Evolutionary conservation across 2,329 filamentous ascomycete species (phyloP), one percentile per base, ranked within the genome.

Genomic region (Penicillium hordei): DNA sequence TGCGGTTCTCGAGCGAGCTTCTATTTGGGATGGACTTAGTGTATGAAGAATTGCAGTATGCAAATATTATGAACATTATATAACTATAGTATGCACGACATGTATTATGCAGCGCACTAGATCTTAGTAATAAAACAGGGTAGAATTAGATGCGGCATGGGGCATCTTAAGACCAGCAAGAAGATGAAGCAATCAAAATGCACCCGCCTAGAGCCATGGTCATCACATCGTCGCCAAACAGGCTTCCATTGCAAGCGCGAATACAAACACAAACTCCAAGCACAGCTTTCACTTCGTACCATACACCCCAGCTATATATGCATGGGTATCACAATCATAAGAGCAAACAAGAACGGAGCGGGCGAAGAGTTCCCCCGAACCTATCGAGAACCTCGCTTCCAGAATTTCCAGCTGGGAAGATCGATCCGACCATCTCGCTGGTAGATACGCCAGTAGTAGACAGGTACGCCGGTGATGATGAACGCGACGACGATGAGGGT

Each of bases 371-470:
- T 52, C 25, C 12, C 7, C 3, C 12, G 15, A 29, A 55, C 58
- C 57, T 59, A 61, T 23, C 53, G 52, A 42, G 59, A 53, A 21
- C 54, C 52, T 45, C 62, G 62, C 54, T 72, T 74, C 79, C 78
- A 81, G 59, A 79, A 80, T 55, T 72, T 79, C 77, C 75, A 79
- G 17, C 65, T 59, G 17, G 70, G 65, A 38, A 75, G 58, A 9
- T 68, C 63, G 33, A 68, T 70, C 13, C 67, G 69, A 17, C 76
- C 76, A 67, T 89, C 85, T 46, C 86, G 81, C 23, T 88, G 83
- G 50, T 86, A 85, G 46, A 97, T 88, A 64, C 91, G 84, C 86
- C 89, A 96, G 73, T 90, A 96, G 76, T 93, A 99, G 29, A 97
- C 85, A 0, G 92, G 90, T 38, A 97, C 80, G 1, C 94, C 94